Evolutionary conservation across 805 yeast genomes (phyloP).

Genomic region (Cephaloascus albidus): DNA sequence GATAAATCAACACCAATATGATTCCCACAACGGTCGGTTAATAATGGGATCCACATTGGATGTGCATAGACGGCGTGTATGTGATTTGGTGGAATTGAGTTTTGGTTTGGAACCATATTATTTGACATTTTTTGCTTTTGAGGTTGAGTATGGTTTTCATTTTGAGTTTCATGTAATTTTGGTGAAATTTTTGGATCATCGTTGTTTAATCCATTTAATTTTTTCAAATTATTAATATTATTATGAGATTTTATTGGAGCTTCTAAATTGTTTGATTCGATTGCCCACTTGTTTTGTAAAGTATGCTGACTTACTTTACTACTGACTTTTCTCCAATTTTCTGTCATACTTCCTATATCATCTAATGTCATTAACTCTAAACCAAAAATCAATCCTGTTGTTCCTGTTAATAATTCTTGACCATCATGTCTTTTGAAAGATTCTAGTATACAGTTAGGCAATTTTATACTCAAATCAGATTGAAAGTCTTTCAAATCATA

Average conservation of each 20-base stretch:
- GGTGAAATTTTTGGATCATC: too few relatives aligned
- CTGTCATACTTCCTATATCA: constrained; percentile 70
- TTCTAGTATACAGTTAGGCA: constrained; percentile 79
- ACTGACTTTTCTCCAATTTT: constrained; percentile 76
- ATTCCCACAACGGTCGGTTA: constrained; percentile 85
- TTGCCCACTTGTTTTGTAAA: too few relatives aligned
- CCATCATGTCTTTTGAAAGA: constrained; percentile 84
- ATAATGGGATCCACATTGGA: constrained; percentile 84
- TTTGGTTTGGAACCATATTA: constrained; percentile 36
- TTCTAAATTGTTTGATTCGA: too few relatives aligned
- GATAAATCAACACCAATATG: constrained; percentile 85
- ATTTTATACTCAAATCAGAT: constrained; percentile 59
- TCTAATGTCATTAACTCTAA: constrained; percentile 73
- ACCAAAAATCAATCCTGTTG: constrained; percentile 70
- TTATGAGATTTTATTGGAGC: background rate
- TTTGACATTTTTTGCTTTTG: constrained; percentile 21
- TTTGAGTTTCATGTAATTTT: too few relatives aligned
- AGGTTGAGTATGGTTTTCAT: too few relatives aligned
- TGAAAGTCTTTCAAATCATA: constrained; percentile 80
- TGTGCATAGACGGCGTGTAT: constrained; percentile 78
- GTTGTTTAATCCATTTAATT: too few relatives aligned
- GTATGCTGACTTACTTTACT: too few relatives aligned
- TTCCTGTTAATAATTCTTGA: constrained; percentile 69
- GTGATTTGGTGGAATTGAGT: constrained; percentile 69
- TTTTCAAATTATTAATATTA: too few relatives aligned